Evolutionary conservation across 805 yeast genomes (phyloP), one percentile per base, ranked within the genome.

Genomic region (Candida corydali): DNA sequence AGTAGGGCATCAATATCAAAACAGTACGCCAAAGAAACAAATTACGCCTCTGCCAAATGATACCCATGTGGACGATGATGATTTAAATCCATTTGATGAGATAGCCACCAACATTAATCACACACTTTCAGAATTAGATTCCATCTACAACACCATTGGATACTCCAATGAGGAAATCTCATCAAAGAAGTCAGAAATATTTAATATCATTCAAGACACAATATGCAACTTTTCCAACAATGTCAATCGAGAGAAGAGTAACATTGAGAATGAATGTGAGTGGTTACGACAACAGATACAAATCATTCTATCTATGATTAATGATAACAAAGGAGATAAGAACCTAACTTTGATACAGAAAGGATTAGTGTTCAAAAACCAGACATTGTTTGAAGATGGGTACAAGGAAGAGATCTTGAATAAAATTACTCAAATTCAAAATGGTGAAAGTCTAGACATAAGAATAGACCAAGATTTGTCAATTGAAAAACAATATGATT

Each of bases 141-240:
- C 49, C 4, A 65, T 76, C 8, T 76, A 76, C 50, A 60, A 61
- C 32, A 70, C 66, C 39, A 78, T 78, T 27, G 85, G 85, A 1
- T 76, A 73, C 48, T 65, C 80, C 1, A 52, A 63, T n/a, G 48
- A 53, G 7, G 81, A 77, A 39, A 70, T 75, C 2, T 50, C 69
- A 10, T 55, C 55, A 25, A 78, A 75, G 44, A 78, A 75, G 44
- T 55, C 68, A 23, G 63, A 65, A 29, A 69, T 78, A 10, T 77
- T 78, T 44, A 65, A 57, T 11, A 65, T 65, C 4, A 61, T 78
- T 5, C 70, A 78, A 24, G 63, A 64, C 18, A 71, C 78, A 1
- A 73, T 78, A 20, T 55, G 64, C 15, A 61, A 64, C 40, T 75
- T 58, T 41, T 48, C 63, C 2, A 32, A 37, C 17, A 52, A 41